Evolutionary conservation across 805 yeast species (phyloP), one percentile per base, ranked within the genome.

Genomic region (Wickerhamomyces ciferrii): DNA sequence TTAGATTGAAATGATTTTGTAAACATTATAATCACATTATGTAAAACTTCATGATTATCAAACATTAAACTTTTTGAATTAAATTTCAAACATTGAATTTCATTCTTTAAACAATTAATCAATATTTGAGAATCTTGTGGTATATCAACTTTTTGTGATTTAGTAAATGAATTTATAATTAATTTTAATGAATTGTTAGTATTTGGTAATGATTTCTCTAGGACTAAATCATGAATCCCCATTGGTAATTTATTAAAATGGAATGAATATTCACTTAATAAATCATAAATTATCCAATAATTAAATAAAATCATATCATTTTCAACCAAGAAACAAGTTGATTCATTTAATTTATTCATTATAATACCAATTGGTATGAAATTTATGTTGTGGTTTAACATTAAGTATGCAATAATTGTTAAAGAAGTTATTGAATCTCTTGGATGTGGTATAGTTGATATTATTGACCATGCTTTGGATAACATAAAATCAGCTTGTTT

Each of bases 21-120:
- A 9, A 76, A 70, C 53, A 78, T 65, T 15, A 79, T 78, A 18
- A 78, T 72, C 0, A 81, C 69, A 55, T 78, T 77, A 50, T 79
- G 84, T 10, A 79, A 57, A 24, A 67, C 65, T 49, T 71, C 68
- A 43, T 51, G 69, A 55, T 42, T 60, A 60, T 4, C 61, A 47
- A 5, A 43, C 18, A 19, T 42, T 18, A 29, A 43, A n/a, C n/a
- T n/a, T n/a, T n/a, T 20, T 43, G 43, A 47, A 17, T 49, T 48
- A 29, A 52, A 51, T 19, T 55, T 52, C 9, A 58, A 31, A 9
- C 50, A 37, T 36, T 63, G 67, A 2, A 63, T 41, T 43, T 63
- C 68, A 4, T 8, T 8, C 11, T 27, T 8, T 4, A 27, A 13
- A 7, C 14, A 27, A 27, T 27, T 27, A 4, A 27, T 27, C 11